Base-by-base conservation (phyloP, 352 stramenopile genomes). In the Globisporangium splendens region DNA sequence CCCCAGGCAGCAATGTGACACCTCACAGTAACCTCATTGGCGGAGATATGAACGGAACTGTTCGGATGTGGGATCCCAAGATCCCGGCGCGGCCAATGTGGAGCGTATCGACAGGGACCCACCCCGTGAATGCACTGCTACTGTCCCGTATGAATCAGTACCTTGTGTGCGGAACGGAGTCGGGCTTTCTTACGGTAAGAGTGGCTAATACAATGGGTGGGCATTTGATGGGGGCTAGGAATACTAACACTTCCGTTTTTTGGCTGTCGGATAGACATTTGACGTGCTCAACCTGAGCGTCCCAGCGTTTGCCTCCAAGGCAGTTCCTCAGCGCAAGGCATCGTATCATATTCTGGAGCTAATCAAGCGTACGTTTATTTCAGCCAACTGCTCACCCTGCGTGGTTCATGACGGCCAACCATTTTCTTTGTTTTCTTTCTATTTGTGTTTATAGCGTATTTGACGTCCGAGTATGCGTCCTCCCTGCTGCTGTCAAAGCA, bases 21-120 rank as follows among this genome's bases (percentile, higher is more conserved):
- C 47, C 55, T 12, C 61, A 52, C 0, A 21, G 56, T 33, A 69
- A 49, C 17, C 54, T 93, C 43, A 70, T 91, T 54, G 83, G 75
- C 44, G 79, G 71, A 17, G 83, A 91, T 61, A 68, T 77, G 28
- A 79, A 89, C 54, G 83, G 83, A 39, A 62, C 68, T 15, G 65
- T 93, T 35, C 79, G 83, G 1, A 74, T 86, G 67, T 93, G 83
- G 83, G 81, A 93, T 49, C 33, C 66, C 8, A 67, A 79, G n/a
- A 74, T 73, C 38, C 74, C 80, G 3, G 60, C 66, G 13, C 76
- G 73, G 11, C 79, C 79, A 18, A 52, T 72, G 12, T 93, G 77
- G 79, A 75, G 65, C 15, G 70, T 93, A 28, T 72, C 75, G 8
- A 78, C 70, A 1, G 79, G 73, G 0, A 70, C 72, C 2, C 63